Base-by-base conservation (phyloP, 129 eudicot genomes). In the Logfia minima region DNA sequence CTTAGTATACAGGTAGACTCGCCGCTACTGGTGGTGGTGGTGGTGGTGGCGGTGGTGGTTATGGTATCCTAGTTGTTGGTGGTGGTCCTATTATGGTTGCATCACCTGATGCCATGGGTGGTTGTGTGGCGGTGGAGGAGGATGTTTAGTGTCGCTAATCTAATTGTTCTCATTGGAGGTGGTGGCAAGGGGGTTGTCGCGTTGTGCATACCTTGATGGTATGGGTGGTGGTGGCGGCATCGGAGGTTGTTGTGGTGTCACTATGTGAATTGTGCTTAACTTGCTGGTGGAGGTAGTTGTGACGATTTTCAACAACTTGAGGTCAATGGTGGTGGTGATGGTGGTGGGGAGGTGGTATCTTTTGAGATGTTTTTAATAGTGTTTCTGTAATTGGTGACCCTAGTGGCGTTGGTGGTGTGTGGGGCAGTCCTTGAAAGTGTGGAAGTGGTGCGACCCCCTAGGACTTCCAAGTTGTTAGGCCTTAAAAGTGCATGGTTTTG, bases 51-150 rank as follows among this genome's bases (percentile, higher is more conserved):
- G n/a, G n/a, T n/a, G n/a, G n/a, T n/a, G n/a, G n/a, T n/a, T n/a
- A n/a, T n/a, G n/a, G n/a, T 34, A 5, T 34, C 37, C 37, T 0
- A 34, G 37, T 34, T 4, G 37, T 34, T 34, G 37, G 5, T 34
- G 5, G 37, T 35, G 8, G 7, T 35, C 39, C 39, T 35, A 35
- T 35, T 59, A 64, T 58, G 24, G 82, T 79, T 18, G 39, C 39
- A 35, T 35, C 8, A 4, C 88, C 77, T 14, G 86, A 84, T 16
- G 83, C 85, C 7, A 86, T 82, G 3, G 84, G 87, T 18, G 74
- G 61, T 28, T 78, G 52, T 1, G 89, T 10, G 87, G 87, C 10
- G 81, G 85, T 14, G 24, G 62, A 18, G 63, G 51, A 5, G 62
- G 62, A 23, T 72, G 62, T 52, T 56, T 26, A 83, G 86, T 41